phyloP scores from a whole-genome alignment of 352 stramenopile genomes.

The Globisporangium nunn region DNA sequence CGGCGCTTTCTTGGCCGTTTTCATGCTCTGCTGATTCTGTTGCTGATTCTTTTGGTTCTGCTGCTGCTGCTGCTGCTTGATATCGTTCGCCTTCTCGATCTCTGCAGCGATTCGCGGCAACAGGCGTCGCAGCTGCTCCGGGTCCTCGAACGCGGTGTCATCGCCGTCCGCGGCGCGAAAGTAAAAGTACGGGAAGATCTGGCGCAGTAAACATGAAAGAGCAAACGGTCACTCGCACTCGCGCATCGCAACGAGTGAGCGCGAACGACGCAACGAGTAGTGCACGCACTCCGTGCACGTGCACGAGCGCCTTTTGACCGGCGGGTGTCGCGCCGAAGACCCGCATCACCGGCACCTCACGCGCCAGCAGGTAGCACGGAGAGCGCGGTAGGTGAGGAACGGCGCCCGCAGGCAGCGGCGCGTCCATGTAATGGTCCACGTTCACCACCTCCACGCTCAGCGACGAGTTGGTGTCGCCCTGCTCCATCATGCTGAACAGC shows the following conservation, averaged over 20 bases:
- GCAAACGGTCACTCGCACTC: neutral
- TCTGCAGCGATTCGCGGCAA: conserved; percentile 68
- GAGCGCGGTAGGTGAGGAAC: conserved; percentile 38
- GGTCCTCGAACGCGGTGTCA: conserved; percentile 60
- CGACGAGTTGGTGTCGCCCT: neutral
- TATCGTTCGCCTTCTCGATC: conserved; percentile 45
- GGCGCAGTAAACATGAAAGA: neutral
- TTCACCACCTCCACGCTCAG: conserved; percentile 69
- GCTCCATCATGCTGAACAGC: too few species aligned
- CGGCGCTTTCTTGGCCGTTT: neutral
- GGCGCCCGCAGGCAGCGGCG: conserved; percentile 43
- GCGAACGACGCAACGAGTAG: too few species aligned
- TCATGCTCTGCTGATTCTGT: neutral
- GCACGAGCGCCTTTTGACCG: conserved; percentile 86
- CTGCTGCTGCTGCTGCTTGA: conserved; percentile 34
- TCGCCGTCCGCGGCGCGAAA: conserved; percentile 67
- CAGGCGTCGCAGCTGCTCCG: conserved; percentile 39
- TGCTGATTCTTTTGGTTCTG: conserved; percentile 8
- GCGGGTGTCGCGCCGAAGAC: conserved; percentile 87
- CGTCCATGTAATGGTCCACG: conserved; percentile 78
- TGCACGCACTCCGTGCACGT: conserved; percentile 75
- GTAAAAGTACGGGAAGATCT: conserved; percentile 89
- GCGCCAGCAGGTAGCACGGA: conserved; percentile 61
- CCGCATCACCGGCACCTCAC: conserved; percentile 78
- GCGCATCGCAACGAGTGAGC: too few species aligned